A percentile compares a stretch with the other conserved stretches of the same genome.
These are phyloP conservation scores for Aphanomyces euteiches DNA, from an alignment of 352 stramenopile genomes.

Conservation along the genomic window DNA sequence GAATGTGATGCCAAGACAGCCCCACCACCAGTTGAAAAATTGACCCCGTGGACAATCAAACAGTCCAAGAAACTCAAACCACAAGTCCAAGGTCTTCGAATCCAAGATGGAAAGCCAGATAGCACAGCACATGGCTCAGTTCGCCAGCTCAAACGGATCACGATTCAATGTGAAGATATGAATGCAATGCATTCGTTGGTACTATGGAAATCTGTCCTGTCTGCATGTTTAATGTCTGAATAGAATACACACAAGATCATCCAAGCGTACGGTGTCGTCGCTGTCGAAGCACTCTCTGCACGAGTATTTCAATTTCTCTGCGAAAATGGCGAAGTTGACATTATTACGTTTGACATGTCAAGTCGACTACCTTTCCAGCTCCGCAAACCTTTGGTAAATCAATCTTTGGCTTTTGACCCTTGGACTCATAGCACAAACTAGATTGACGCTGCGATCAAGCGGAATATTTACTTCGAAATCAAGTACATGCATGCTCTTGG, in stretches of 20 bases:
- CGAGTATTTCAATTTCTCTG: slow-evolving; percentile 84
- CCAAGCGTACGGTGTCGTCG: slow-evolving; percentile 76
- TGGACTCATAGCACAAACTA: slow-evolving; percentile 31
- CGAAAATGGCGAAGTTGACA: slow-evolving; percentile 69
- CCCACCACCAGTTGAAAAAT: background rate
- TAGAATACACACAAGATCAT: slow-evolving; percentile 52
- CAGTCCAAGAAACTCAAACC: slow-evolving; percentile 58
- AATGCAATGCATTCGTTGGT: slow-evolving; percentile 57
- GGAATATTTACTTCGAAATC: slow-evolving; percentile 73
- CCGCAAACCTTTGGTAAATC: slow-evolving; percentile 56
- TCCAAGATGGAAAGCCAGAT: slow-evolving; percentile 30
- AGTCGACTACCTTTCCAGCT: slow-evolving; percentile 75
- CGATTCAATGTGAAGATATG: slow-evolving; percentile 72
- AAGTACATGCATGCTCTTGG: slow-evolving; percentile 71
- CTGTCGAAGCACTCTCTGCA: slow-evolving; percentile 50
- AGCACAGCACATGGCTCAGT: slow-evolving; percentile 32
- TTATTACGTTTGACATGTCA: slow-evolving; percentile 80
- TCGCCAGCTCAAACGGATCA: slow-evolving; percentile 66
- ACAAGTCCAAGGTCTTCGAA: slow-evolving; percentile 27
- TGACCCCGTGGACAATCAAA: slow-evolving; percentile 34
- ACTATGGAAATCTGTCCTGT: background rate
- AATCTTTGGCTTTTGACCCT: background rate
- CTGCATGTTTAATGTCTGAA: slow-evolving; percentile 7
- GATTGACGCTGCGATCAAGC: slow-evolving; percentile 68
- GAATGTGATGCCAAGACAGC: slow-evolving; percentile 42